Base-by-base conservation (phyloP, 2,329 filamentous ascomycete genomes). In the Zasmidium angulare region DNA sequence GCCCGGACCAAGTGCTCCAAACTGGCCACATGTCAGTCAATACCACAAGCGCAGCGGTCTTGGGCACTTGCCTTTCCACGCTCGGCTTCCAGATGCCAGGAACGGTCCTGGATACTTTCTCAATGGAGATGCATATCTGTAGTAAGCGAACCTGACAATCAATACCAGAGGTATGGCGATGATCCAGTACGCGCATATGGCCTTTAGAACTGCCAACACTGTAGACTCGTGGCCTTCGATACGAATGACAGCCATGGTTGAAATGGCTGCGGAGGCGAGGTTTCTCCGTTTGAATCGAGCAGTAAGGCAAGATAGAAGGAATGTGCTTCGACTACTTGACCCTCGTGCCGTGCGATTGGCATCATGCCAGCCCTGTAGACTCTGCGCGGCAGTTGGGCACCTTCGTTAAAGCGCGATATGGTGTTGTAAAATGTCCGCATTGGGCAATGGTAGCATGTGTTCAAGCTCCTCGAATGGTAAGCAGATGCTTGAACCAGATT, bases 71-170 rank as follows among this genome's bases (percentile, higher is more conserved):
- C 63, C 69, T 59, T 71, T 71, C 69, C 69, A 71, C 20, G 61
- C 61, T 26, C 69, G 67, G 50, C 67, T 70, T 14, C 68, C 67
- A 20, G 69, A 71, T 6, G 69, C 69, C 21, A 71, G 59, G 31
- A 69, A 63, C 1, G 68, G 69, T 31, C 69, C 69, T 7, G 69
- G 69, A 43, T 70, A 71, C 2, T 63, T 61, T 40, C 66, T 56
- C 46, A 72, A 53, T 3, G 69, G 66, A 11, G 68, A 71, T n/a
- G 66, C 62, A 47, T 69, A 69, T 24, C 62, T 60, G 46, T 68
- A 67, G 61, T 66, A 71, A 31, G 72, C 58, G 49, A 71, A 72
- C 22, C 70, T 67, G n/a, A 68, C 54, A 20, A 73, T 46, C 24
- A 75, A 47, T 4, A 70, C 21, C 2, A 56, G 19, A 10, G 66